Percentiles rank a stretch among this genome's conserved stretches.
Conservation (phyloP, 2,329 filamentous ascomycete genomes). For the Gnomoniopsis smithogilvyi region DNA sequence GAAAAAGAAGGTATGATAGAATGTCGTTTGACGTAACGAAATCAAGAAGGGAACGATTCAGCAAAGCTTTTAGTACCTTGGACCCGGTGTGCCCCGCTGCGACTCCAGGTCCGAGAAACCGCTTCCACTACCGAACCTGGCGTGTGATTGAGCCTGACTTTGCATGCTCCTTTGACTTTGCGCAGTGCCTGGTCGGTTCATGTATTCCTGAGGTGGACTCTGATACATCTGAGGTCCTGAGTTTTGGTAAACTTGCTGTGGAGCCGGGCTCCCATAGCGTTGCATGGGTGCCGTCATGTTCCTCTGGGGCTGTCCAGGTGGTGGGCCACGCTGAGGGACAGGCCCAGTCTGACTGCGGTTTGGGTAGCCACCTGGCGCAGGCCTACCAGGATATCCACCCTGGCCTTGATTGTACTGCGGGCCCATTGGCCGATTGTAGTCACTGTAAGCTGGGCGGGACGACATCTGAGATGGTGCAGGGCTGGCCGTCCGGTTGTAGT, state of each 20-base stretch:
- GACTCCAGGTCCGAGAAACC: constrained; percentile 8
- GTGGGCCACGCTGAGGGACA: constrained; percentile 22
- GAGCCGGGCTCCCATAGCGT: not conserved
- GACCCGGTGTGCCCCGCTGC: constrained; percentile 14
- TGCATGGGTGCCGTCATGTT: constrained; percentile 32
- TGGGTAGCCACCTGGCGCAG: constrained; percentile 17
- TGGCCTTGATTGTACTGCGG: constrained; percentile 1
- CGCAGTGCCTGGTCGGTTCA: constrained; percentile 15
- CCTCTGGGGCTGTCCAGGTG: constrained; percentile 25
- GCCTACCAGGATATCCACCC: constrained; percentile 3
- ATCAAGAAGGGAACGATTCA: not conserved
- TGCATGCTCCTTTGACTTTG: constrained; percentile 16
- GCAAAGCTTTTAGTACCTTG: constrained; percentile 2
- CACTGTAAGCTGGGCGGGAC: constrained; percentile 4
- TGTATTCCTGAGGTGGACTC: constrained; percentile 6
- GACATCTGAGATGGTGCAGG: constrained; percentile 28
- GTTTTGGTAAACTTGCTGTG: not conserved
- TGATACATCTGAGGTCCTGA: constrained; percentile 1
- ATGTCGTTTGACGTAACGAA: not conserved
- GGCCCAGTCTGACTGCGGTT: constrained; percentile 29
- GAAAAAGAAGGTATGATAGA: constrained; percentile 7
- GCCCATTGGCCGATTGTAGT: constrained; percentile 14
- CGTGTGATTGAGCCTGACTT: constrained; percentile 1
- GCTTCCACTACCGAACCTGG: not conserved
- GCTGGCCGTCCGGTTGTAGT: constrained; percentile 21